Evolutionary conservation across 2,329 filamentous ascomycete species (phyloP).

Genomic region (Penicillium sp.): DNA sequence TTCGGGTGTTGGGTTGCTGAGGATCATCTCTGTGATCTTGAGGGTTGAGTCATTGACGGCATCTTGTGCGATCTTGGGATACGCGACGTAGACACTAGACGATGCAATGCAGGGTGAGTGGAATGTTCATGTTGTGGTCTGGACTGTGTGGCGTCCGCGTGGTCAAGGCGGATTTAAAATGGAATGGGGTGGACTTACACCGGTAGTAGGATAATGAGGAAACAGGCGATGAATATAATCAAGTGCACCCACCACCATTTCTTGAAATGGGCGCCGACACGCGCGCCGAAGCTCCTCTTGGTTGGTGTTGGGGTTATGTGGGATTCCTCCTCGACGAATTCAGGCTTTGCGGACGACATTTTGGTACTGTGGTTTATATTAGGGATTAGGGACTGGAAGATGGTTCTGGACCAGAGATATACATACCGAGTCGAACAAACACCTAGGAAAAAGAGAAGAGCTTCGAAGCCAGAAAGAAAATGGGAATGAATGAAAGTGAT

Average conservation of each 20-base stretch:
- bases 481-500: not conserved
- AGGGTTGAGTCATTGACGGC: conserved; percentile 55
- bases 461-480: not conserved
- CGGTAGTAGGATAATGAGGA: conserved; percentile 56
- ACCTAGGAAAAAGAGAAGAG: not conserved
- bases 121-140: not conserved
- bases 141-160: not conserved
- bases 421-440: conserved; percentile 1
- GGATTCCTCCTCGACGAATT: conserved; percentile 25
- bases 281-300: conserved; percentile 29
- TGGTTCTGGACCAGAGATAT: not conserved
- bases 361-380: not conserved
- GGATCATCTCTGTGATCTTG: conserved; percentile 51
- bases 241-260: conserved; percentile 57
- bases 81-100: conserved; percentile 56
- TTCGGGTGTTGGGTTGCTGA: conserved; percentile 52
- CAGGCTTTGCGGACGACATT: conserved; percentile 26
- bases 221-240: conserved; percentile 51
- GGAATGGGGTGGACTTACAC: conserved; percentile 51
- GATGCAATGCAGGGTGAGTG: not conserved
- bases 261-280: conserved; percentile 38
- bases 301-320: conserved; percentile 5
- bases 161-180: not conserved
- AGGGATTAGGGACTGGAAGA: not conserved
- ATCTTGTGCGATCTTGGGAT: conserved; percentile 58